Conservation (phyloP, 1,284 basidiomycete genomes). For the Ustilago esculenta region DNA sequence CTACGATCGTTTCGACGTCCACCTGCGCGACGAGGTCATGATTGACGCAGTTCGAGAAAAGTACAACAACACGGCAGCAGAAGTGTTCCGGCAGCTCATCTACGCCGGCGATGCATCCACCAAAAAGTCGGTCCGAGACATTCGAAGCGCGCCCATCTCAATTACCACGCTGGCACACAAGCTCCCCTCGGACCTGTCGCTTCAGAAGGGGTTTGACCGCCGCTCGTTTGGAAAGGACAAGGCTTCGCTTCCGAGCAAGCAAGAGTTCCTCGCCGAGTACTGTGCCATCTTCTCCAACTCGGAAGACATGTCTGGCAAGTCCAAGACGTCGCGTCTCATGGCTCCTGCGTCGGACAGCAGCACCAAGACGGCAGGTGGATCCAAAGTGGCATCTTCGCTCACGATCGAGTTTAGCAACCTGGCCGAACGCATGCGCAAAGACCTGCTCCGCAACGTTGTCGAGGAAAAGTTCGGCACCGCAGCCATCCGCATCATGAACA, state of each 20-base stretch:
- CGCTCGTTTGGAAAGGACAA: slow-evolving; percentile 45
- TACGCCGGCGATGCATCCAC: slow-evolving; percentile 69
- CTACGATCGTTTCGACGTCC: slow-evolving; percentile 85
- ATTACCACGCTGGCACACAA: slow-evolving; percentile 63
- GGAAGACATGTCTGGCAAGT: slow-evolving; percentile 81
- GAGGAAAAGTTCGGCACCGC: slow-evolving; percentile 85
- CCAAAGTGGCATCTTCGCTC: slow-evolving; percentile 67
- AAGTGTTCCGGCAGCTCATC: slow-evolving; percentile 61
- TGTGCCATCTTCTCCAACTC: slow-evolving; percentile 77
- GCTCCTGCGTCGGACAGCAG: slow-evolving; percentile 54
- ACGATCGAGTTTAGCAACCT: slow-evolving; percentile 84
- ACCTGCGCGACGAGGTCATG: slow-evolving; percentile 79
- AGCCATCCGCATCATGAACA: slow-evolving; percentile 83
- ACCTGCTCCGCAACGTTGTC: slow-evolving; percentile 81
- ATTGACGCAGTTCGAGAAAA: slow-evolving; percentile 53
- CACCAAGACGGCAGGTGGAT: slow-evolving; percentile 51
- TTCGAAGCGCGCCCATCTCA: slow-evolving; percentile 52
- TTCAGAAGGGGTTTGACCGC: slow-evolving; percentile 71
- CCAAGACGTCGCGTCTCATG: slow-evolving; percentile 70
- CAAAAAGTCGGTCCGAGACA: slow-evolving; percentile 65
- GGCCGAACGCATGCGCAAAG: slow-evolving; percentile 76
- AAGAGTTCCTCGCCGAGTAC: slow-evolving; percentile 71
- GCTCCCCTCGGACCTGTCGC: slow-evolving; percentile 64
- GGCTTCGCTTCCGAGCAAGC: slow-evolving; percentile 34
- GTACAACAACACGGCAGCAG: slow-evolving; percentile 59